Evolutionary conservation across 2,329 filamentous ascomycete species (phyloP).

Genomic region (Neopestalotiopsis sp.): DNA sequence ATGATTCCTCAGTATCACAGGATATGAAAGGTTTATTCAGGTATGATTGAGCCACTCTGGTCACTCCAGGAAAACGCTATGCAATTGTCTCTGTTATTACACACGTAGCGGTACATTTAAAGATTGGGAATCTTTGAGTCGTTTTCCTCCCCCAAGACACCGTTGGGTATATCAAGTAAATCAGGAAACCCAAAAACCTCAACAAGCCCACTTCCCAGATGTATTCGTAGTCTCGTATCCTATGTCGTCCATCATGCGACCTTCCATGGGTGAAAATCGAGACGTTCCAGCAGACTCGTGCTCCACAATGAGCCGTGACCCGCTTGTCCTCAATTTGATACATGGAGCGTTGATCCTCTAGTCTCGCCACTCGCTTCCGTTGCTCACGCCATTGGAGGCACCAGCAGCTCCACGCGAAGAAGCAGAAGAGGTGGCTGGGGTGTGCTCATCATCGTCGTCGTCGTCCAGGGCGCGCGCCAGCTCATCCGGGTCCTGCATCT

Average conservation of each 20-base stretch:
- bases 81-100: background rate
- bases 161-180: conserved; percentile 18
- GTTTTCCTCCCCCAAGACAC: background rate
- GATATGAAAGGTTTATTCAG: background rate
- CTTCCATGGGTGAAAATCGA: background rate
- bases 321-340: background rate
- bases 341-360: conserved; percentile 11
- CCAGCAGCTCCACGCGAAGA: conserved; percentile 23
- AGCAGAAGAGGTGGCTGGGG: conserved; percentile 22
- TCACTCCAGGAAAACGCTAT: background rate
- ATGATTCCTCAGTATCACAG: background rate
- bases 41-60: background rate
- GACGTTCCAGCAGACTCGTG: background rate
- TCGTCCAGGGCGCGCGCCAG: conserved; percentile 64
- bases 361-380: conserved; percentile 37
- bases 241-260: background rate
- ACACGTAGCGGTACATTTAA: background rate
- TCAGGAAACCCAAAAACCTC: background rate
- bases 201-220: background rate
- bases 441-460: conserved; percentile 52
- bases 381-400: conserved; percentile 29
- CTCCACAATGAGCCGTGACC: background rate
- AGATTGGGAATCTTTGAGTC: background rate
- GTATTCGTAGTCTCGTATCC: background rate
- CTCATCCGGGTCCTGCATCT: conserved; percentile 71